phyloP scores from a whole-genome alignment of 2,329 filamentous ascomycete species.

The Ophioceras dolichostomum region DNA sequence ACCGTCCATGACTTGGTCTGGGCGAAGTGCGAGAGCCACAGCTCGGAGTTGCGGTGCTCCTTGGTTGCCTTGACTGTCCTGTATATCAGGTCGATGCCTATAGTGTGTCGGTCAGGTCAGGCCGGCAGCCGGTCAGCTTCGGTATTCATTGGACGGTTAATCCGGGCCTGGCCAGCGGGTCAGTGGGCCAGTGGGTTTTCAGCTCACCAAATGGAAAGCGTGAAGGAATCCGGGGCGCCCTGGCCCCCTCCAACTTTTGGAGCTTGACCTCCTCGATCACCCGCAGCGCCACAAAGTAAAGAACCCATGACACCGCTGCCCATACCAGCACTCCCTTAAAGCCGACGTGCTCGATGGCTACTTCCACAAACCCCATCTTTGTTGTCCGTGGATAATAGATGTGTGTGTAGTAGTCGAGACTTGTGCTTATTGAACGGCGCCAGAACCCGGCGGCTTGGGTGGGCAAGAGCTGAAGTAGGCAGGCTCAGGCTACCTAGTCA shows the following conservation, averaged over 20 bases:
- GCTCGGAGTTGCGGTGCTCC: conserved; percentile 43
- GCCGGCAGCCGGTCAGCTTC: conserved; percentile 1
- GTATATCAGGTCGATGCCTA: conserved; percentile 54
- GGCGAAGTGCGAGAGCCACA: conserved; percentile 45
- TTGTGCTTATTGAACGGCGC: not conserved
- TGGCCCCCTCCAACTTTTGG: conserved; percentile 29
- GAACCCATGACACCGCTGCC: conserved; percentile 20
- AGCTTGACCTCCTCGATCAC: conserved; percentile 31
- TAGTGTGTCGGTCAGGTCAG: conserved; percentile 5
- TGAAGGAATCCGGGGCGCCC: conserved; percentile 22
- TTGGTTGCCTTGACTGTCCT: conserved; percentile 39
- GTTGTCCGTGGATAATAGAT: too few relatives aligned
- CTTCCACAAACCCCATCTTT: conserved; percentile 38
- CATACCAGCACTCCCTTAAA: conserved; percentile 23
- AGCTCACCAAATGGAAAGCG: conserved; percentile 33
- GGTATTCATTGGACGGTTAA: too few relatives aligned
- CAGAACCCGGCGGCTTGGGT: not conserved
- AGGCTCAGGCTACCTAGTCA: too few relatives aligned
- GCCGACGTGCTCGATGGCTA: conserved; percentile 30
- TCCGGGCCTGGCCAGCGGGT: not conserved
- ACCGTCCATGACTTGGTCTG: conserved; percentile 37
- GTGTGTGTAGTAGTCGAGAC: too few relatives aligned
- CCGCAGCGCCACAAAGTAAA: conserved; percentile 24
- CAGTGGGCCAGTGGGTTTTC: not conserved
- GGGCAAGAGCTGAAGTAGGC: too few relatives aligned